phyloP scores from a whole-genome alignment of 805 yeast genomes.

The Wickerhamomyces chaumierensis region DNA sequence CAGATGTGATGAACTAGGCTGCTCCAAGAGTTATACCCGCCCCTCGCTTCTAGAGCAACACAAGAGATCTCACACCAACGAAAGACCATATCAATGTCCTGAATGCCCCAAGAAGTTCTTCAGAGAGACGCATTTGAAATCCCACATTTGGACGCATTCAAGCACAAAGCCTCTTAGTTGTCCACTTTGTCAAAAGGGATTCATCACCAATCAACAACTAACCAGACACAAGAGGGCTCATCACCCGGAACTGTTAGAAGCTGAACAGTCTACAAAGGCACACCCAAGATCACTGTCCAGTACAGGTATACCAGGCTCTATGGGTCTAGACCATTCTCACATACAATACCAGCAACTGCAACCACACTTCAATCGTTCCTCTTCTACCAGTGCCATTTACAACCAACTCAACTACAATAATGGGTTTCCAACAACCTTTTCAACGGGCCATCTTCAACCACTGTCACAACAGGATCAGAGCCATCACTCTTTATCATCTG shows the following conservation, averaged over 20 bases:
- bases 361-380: too few relatives aligned
- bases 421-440: too few relatives aligned
- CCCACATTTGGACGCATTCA: constrained; percentile 63
- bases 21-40: constrained; percentile 42
- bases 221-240: constrained; percentile 52
- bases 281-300: too few relatives aligned
- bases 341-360: too few relatives aligned
- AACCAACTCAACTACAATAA: too few relatives aligned
- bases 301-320: too few relatives aligned
- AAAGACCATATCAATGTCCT: constrained; percentile 59
- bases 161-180: constrained; percentile 46
- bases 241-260: constrained; percentile 21
- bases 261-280: too few relatives aligned
- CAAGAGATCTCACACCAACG: constrained; percentile 58
- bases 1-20: constrained; percentile 32
- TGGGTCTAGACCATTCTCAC: too few relatives aligned
- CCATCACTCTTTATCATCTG: too few relatives aligned
- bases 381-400: too few relatives aligned
- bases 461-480: too few relatives aligned
- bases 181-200: constrained; percentile 46
- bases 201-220: constrained; percentile 46
- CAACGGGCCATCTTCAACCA: too few relatives aligned
- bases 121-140: constrained; percentile 66
- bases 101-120: constrained; percentile 52
- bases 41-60: constrained; percentile 58